Evolutionary conservation across 768 basidiomycete genomes (phyloP).

Genomic region (Amanita molliuscula): DNA sequence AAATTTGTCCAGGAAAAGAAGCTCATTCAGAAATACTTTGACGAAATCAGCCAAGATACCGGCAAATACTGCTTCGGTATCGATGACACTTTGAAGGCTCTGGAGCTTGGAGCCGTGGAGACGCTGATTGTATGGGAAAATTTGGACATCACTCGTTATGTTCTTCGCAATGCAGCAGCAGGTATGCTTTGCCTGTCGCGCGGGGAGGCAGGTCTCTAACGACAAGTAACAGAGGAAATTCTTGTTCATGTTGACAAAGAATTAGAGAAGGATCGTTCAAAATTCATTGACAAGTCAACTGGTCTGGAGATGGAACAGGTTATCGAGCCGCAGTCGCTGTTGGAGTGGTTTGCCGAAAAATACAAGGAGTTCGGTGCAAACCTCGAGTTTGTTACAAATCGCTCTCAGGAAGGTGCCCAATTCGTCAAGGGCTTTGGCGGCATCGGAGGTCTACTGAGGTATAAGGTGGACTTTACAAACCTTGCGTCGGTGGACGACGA

Average conservation of each 20-base stretch:
- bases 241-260: slow-evolving; percentile 71
- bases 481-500: slow-evolving; percentile 70
- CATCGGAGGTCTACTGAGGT: slow-evolving; percentile 89
- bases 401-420: slow-evolving; percentile 94
- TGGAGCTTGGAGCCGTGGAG: slow-evolving; percentile 95
- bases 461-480: slow-evolving; percentile 95
- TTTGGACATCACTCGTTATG: slow-evolving; percentile 80
- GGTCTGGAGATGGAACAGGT: slow-evolving; percentile 91
- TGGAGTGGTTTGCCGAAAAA: slow-evolving; percentile 99
- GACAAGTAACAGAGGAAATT: slow-evolving; percentile 54
- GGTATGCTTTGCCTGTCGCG: slow-evolving; percentile 32
- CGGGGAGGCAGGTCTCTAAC: background rate
- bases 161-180: slow-evolving; percentile 85
- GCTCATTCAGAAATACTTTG: slow-evolving; percentile 96
- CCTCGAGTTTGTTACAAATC: slow-evolving; percentile 93
- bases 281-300: slow-evolving; percentile 93
- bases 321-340: slow-evolving; percentile 70
- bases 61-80: slow-evolving; percentile 97
- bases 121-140: slow-evolving; percentile 99
- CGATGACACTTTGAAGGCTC: slow-evolving; percentile 90
- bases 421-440: slow-evolving; percentile 99
- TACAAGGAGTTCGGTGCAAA: slow-evolving; percentile 97
- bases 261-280: slow-evolving; percentile 88
- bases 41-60: slow-evolving; percentile 97
- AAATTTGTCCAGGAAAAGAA: slow-evolving; percentile 99